These are phyloP conservation scores for Eucalyptus pumila DNA, from an alignment of 345 rosid genomes.

Conservation along the genomic window DNA sequence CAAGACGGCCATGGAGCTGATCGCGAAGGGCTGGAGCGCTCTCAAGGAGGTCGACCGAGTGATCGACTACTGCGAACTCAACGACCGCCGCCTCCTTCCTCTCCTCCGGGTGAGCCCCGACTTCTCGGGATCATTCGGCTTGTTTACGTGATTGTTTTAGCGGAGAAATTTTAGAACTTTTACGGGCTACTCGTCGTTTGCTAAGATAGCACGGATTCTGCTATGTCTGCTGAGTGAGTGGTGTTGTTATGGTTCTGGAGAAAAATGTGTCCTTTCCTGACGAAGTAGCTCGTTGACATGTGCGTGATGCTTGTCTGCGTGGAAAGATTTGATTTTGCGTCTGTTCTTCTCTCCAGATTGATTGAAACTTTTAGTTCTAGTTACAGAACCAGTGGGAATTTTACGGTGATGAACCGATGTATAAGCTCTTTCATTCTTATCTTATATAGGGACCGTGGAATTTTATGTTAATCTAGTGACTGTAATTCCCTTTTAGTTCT, in stretches of 20 bases:
- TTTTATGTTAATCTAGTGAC: neutral
- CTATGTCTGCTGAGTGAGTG: neutral
- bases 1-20: slow-evolving; percentile 85
- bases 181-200: fast-evolving
- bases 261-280: neutral
- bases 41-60: slow-evolving; percentile 87
- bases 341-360: neutral
- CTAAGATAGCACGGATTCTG: neutral
- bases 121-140: neutral
- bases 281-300: neutral
- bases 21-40: slow-evolving; percentile 80
- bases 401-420: neutral
- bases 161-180: neutral
- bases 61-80: slow-evolving; percentile 71
- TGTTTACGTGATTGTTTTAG: neutral
- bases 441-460: neutral
- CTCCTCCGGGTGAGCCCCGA: slow-evolving; percentile 38
- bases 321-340: neutral
- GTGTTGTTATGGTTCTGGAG: neutral
- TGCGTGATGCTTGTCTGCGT: neutral
- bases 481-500: neutral
- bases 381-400: neutral
- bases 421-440: neutral
- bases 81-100: slow-evolving; percentile 86
- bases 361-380: neutral